These are phyloP conservation scores for Annulohypoxylon moriforme DNA, from an alignment of 495 filamentous ascomycete genomes.

Conservation along the genomic window DNA sequence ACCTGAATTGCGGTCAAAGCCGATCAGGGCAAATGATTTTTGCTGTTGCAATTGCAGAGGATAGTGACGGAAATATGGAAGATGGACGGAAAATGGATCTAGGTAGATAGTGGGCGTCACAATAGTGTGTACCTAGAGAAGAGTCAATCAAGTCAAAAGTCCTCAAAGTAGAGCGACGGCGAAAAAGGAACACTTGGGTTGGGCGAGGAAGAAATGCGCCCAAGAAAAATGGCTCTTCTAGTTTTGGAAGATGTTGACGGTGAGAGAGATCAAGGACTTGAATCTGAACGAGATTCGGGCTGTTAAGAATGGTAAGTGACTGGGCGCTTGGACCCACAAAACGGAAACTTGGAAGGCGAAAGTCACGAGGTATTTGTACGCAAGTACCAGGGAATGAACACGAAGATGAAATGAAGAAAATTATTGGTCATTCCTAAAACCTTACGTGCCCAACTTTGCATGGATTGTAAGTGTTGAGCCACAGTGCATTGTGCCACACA, in stretches of 20 bases:
- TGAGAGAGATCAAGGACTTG: conserved; percentile 6
- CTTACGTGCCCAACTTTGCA: background rate
- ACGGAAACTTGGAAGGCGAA: background rate
- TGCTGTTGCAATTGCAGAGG: conserved; percentile 4
- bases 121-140: conserved; percentile 19
- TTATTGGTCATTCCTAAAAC: background rate
- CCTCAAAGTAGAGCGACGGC: conserved; percentile 5
- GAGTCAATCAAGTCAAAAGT: conserved; percentile 34
- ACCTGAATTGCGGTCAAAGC: conserved; percentile 13
- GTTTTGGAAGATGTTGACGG: conserved; percentile 14
- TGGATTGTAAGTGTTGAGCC: background rate
- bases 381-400: background rate
- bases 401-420: background rate
- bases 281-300: background rate
- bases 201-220: conserved; percentile 24
- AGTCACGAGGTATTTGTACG: background rate
- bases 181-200: conserved; percentile 17
- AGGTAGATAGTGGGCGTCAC: conserved; percentile 22
- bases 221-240: conserved; percentile 22
- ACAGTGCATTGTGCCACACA: background rate
- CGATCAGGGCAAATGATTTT: conserved; percentile 27
- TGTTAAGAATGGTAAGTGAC: background rate
- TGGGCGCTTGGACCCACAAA: background rate
- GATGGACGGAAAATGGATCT: conserved; percentile 3
- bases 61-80: background rate